Evolutionary conservation across 345 rosid species (phyloP), one percentile per base, ranked within the genome.

Genomic region (Euphorbia tirucalli): DNA sequence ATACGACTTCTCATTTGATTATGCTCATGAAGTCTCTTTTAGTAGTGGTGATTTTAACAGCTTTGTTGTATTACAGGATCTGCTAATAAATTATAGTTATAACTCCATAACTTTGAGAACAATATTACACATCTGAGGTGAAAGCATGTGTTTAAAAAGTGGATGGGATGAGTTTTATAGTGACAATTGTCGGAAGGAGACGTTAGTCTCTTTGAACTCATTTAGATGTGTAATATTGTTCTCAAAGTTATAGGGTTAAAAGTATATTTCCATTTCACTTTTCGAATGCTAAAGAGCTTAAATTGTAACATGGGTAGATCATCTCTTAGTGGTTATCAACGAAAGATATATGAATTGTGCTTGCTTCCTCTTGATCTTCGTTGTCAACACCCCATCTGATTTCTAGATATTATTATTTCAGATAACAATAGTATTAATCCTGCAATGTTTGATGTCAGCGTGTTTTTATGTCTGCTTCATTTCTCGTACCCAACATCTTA

Each of bases 41-140:
- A 15, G 48, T 46, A 72, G 62, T 44, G 67, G 50, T 65, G 70
- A 74, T 63, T 83, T 78, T 64, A 62, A 60, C 24, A 71, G 68
- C 55, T 39, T 52, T 61, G 8, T 44, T 68, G 41, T n/a, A 16
- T 10, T 46, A 48, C 66, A 71, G 49, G 74, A n/a, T n/a, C 69
- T 22, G 54, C 74, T 62, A 69, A 49, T 64, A 77, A 78, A 83
- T 79, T 87, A 75, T 62, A 85, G 37, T 94, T 76, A 71, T 94
- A 64, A 92, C 80, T 78, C 98, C 98, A n/a, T 87, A 90, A 77
- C 95, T 94, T 65, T 86, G 83, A 58, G 91, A 90, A n/a, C n/a
- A n/a, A n/a, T n/a, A n/a, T n/a, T n/a, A n/a, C n/a, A n/a, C n/a
- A n/a, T n/a, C n/a, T n/a, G n/a, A n/a, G n/a, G n/a, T n/a, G n/a